Evolutionary conservation across 2,329 filamentous ascomycete species (phyloP).

Genomic region (Aspergillus latus): DNA sequence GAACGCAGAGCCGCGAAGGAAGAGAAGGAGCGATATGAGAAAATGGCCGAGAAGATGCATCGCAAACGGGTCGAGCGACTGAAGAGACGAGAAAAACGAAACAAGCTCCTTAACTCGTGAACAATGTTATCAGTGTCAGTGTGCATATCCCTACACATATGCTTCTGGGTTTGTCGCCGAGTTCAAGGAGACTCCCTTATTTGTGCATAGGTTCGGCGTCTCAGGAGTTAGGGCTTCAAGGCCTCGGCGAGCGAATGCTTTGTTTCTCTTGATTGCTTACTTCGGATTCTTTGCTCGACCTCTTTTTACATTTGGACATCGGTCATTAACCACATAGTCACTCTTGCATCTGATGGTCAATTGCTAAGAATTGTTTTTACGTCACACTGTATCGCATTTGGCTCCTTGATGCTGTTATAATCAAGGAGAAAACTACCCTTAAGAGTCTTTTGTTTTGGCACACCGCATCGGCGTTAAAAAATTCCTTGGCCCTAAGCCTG

Average conservation of each 20-base stretch:
- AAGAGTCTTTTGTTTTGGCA: too few species aligned
- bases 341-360: too few species aligned
- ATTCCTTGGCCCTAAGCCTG: too few species aligned
- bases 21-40: constrained; percentile 87
- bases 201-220: constrained; percentile 5
- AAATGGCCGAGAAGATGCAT: constrained; percentile 98
- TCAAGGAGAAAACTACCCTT: too few species aligned
- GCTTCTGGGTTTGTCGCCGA: not conserved
- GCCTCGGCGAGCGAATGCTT: not conserved
- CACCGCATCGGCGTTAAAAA: too few species aligned
- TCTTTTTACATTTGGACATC: not conserved
- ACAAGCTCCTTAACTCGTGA: constrained; percentile 49
- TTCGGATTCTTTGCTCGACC: not conserved
- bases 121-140: not conserved
- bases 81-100: constrained; percentile 95
- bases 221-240: constrained; percentile 1
- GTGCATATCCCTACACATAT: not conserved
- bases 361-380: too few species aligned
- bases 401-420: too few species aligned
- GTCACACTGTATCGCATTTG: too few species aligned
- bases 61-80: constrained; percentile 88
- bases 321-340: not conserved
- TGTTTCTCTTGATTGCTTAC: not conserved
- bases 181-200: not conserved
- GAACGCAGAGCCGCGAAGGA: constrained; percentile 86